Conservation (phyloP, 2,329 filamentous ascomycete genomes). For the Talaromyces sp. region DNA sequence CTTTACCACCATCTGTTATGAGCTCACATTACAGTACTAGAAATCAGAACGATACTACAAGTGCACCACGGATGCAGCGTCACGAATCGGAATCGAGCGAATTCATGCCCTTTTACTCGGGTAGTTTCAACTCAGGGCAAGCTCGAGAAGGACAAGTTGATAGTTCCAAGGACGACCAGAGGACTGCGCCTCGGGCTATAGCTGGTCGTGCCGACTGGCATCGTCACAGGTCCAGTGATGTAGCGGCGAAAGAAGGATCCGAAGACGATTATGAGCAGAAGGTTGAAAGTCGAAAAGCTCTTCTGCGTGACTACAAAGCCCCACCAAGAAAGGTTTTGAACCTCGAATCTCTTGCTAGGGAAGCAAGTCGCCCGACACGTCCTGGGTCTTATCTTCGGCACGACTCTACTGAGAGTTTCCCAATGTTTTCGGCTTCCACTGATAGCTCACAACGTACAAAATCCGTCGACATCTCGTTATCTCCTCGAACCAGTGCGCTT, state of each 20-base stretch:
- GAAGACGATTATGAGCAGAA: slow-evolving; percentile 36
- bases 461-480: slow-evolving; percentile 50
- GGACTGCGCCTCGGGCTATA: slow-evolving; percentile 40
- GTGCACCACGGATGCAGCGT: slow-evolving; percentile 19
- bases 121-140: slow-evolving; percentile 22
- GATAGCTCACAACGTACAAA: slow-evolving; percentile 51
- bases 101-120: slow-evolving; percentile 18
- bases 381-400: slow-evolving; percentile 43
- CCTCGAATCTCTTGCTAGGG: slow-evolving; percentile 39
- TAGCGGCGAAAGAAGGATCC: slow-evolving; percentile 22
- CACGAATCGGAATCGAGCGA: slow-evolving; percentile 25
- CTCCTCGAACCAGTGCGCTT: slow-evolving; percentile 27
- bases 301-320: slow-evolving; percentile 45
- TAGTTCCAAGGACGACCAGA: slow-evolving; percentile 28
- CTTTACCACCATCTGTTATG: slow-evolving; percentile 41
- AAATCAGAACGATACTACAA: slow-evolving; percentile 19
- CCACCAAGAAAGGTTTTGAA: slow-evolving; percentile 47
- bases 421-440: slow-evolving; percentile 60
- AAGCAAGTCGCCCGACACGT: slow-evolving; percentile 27
- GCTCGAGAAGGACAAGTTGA: slow-evolving; percentile 20
- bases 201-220: slow-evolving; percentile 36
- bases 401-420: slow-evolving; percentile 58
- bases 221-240: slow-evolving; percentile 22
- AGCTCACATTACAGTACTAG: slow-evolving; percentile 31
- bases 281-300: slow-evolving; percentile 39